Conservation (phyloP, 2,329 filamentous ascomycete genomes). For the Pestalotiopsis sp. region DNA sequence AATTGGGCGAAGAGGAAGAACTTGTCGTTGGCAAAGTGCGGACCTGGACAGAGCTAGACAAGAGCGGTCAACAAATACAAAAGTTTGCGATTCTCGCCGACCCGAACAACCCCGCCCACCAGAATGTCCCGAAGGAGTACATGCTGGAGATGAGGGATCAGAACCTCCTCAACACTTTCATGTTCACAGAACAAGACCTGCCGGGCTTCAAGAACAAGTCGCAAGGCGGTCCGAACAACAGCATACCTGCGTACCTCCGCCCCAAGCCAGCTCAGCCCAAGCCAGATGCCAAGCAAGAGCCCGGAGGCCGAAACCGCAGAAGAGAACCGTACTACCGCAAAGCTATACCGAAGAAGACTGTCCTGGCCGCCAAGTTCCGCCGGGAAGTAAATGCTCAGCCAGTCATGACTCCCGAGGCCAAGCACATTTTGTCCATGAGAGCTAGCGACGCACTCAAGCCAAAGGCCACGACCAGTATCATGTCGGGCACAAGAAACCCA, state of each 20-base stretch:
- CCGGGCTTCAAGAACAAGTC: constrained; percentile 71
- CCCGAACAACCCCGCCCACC: constrained; percentile 66
- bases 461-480: constrained; percentile 54
- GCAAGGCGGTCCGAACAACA: constrained; percentile 58
- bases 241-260: constrained; percentile 59
- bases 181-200: constrained; percentile 93
- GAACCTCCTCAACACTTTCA: constrained; percentile 79
- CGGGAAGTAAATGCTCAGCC: constrained; percentile 79
- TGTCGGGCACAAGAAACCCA: constrained; percentile 40
- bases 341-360: constrained; percentile 81
- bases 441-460: constrained; percentile 63
- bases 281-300: constrained; percentile 34
- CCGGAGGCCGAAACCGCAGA: constrained; percentile 36
- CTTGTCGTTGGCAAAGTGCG: constrained; percentile 79
- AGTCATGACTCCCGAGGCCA: constrained; percentile 71
- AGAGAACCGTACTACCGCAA: constrained; percentile 67
- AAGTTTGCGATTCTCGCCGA: constrained; percentile 69
- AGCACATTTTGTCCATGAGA: constrained; percentile 60
- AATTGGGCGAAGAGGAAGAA: constrained; percentile 78
- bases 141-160: constrained; percentile 68
- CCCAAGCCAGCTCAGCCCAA: constrained; percentile 44
- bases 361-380: constrained; percentile 70
- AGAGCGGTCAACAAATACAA: constrained; percentile 48
- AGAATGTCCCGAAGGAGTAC: constrained; percentile 85
- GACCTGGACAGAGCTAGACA: constrained; percentile 57